A percentile compares a stretch with the other conserved stretches of the same genome.
Conservation (phyloP, 495 filamentous ascomycete genomes). For the Neurospora sp. region DNA sequence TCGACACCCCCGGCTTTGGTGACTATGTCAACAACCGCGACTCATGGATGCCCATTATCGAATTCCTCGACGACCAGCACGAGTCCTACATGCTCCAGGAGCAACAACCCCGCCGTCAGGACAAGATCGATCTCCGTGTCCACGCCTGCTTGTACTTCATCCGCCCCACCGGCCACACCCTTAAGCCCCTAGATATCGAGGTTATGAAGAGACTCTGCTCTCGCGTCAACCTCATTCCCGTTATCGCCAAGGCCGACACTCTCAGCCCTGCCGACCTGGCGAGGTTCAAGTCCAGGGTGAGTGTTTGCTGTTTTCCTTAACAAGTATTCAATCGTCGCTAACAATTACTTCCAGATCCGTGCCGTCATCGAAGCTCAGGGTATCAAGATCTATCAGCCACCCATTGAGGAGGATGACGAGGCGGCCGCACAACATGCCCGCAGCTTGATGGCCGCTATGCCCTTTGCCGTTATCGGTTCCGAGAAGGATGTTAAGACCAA, state of each 20-base stretch:
- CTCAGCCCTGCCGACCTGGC: conserved; percentile 83
- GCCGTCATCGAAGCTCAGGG: conserved; percentile 94
- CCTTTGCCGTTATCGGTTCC: conserved; percentile 95
- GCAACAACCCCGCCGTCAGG: conserved; percentile 91
- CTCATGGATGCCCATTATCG: conserved; percentile 99
- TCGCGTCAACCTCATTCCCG: conserved; percentile 94
- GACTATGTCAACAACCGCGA: conserved; percentile 99
- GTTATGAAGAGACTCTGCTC: conserved; percentile 99
- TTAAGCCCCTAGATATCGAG: conserved; percentile 98
- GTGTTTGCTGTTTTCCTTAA: conserved; percentile 8
- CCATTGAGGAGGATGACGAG: conserved; percentile 95
- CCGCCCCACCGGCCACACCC: conserved; percentile 90
- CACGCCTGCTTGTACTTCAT: conserved; percentile 99
- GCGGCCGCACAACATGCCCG: conserved; percentile 87
- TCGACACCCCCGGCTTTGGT: conserved; percentile 96
- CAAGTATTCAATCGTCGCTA: not conserved
- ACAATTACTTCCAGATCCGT: conserved; percentile 53
- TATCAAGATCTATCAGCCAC: conserved; percentile 98
- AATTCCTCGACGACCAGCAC: conserved; percentile 99
- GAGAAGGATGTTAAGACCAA: conserved; percentile 98
- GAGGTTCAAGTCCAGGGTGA: conserved; percentile 87
- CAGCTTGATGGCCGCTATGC: conserved; percentile 91
- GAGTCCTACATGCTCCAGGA: conserved; percentile 99
- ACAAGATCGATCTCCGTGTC: conserved; percentile 98
- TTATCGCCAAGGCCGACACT: conserved; percentile 97